Conservation (phyloP, 1,284 basidiomycete species). For the Lentinus polychrous region DNA sequence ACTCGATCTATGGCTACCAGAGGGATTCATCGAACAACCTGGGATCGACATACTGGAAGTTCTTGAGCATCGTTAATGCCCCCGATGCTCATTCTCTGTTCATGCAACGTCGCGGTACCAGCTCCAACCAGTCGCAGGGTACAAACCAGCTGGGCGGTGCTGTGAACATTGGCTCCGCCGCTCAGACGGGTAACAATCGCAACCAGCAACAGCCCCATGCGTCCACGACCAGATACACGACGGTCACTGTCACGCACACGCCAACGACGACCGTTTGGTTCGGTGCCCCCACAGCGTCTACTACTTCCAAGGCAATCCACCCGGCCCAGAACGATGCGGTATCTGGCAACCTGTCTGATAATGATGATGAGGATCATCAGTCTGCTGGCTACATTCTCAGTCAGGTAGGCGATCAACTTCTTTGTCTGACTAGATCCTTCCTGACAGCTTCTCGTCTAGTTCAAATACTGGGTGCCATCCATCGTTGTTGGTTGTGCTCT, state of each 20-base stretch:
- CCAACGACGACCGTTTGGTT: conserved; percentile 9
- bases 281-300: conserved; percentile 1
- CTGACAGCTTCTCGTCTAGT: conserved; percentile 6
- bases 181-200: neutral
- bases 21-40: neutral
- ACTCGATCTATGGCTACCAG: conserved; percentile 4
- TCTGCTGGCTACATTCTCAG: conserved; percentile 11
- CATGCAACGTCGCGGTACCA: neutral
- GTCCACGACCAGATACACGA: conserved; percentile 7
- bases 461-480: conserved; percentile 20
- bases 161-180: neutral
- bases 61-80: neutral
- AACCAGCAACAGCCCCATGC: neutral
- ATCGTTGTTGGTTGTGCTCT: conserved; percentile 18
- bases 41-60: conserved; percentile 1
- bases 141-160: neutral
- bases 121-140: neutral
- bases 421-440: neutral
- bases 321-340: neutral
- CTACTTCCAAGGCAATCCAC: neutral
- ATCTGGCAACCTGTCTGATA: conserved; percentile 14
- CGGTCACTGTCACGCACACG: conserved; percentile 9
- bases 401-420: conserved; percentile 10
- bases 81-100: neutral
- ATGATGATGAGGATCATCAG: conserved; percentile 11